Evolutionary conservation across 148 eudicot genomes (phyloP).

Genomic region (Diospyros kaki): DNA sequence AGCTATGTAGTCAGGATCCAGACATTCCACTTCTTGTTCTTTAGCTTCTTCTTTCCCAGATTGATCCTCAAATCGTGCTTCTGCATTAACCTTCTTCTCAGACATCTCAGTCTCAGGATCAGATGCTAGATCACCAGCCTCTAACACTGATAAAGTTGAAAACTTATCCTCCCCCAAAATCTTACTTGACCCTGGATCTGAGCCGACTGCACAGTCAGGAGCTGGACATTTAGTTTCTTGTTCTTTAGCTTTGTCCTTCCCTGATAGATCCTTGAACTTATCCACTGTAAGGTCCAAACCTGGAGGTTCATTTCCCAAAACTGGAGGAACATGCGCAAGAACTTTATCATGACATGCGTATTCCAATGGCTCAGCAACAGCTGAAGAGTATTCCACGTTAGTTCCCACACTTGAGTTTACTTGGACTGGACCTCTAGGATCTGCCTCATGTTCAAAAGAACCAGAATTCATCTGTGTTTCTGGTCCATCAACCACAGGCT

Average conservation of each 20-base stretch:
- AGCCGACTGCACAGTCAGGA: background rate
- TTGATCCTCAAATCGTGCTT: too few species aligned
- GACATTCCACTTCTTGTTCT: too few species aligned
- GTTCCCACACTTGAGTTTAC: background rate
- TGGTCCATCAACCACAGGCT: conserved; percentile 4
- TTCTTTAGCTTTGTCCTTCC: background rate
- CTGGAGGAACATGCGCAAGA: background rate
- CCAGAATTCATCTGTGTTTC: background rate
- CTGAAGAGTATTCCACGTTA: background rate
- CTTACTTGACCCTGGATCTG: background rate
- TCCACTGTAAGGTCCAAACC: background rate
- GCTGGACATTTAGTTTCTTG: background rate
- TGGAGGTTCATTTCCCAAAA: background rate
- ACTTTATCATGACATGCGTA: background rate
- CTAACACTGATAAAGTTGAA: background rate
- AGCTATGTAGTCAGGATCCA: too few species aligned
- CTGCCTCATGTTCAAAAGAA: too few species aligned
- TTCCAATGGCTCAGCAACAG: background rate
- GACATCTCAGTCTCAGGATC: background rate
- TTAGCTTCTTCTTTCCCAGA: too few species aligned
- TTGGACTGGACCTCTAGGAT: background rate
- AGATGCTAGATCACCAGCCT: background rate
- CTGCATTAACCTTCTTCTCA: background rate
- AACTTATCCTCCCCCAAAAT: background rate
- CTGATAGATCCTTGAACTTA: background rate